A percentile compares a stretch with the other conserved stretches of the same genome.
phyloP scores from a whole-genome alignment of 805 yeast species.

The Kregervanrija delftensis region DNA sequence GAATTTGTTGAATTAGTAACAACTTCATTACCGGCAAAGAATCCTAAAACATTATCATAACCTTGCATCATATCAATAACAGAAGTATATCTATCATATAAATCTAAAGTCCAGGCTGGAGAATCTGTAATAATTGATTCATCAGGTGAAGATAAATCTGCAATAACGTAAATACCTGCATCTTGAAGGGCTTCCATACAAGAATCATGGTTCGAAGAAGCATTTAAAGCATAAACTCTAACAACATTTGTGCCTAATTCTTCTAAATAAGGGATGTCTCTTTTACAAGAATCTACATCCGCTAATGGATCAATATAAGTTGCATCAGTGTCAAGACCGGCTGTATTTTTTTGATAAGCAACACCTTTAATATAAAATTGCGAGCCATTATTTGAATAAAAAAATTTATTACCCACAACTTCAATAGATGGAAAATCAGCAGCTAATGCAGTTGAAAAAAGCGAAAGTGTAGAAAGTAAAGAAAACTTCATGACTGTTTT shows the following conservation, averaged over 20 bases:
- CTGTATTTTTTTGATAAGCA: conserved; percentile 74
- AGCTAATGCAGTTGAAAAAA: conserved; percentile 14
- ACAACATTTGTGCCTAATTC: conserved; percentile 69
- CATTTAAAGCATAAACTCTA: conserved; percentile 82
- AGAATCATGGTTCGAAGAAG: conserved; percentile 59
- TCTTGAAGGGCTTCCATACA: conserved; percentile 72
- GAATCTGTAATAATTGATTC: conserved; percentile 66
- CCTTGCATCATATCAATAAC: conserved; percentile 76
- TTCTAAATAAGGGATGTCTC: conserved; percentile 76
- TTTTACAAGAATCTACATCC: conserved; percentile 57
- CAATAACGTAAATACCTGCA: conserved; percentile 86
- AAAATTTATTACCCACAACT: conserved; percentile 69
- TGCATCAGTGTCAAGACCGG: conserved; percentile 28
- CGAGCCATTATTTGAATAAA: conserved; percentile 60
- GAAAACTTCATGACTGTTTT: conserved; percentile 2
- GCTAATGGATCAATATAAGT: conserved; percentile 70
- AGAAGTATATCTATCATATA: conserved; percentile 68
- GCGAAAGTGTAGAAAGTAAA: conserved; percentile 9
- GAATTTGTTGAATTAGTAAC: conserved; percentile 79
- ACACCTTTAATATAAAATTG: conserved; percentile 86
- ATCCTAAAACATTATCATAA: conserved; percentile 81
- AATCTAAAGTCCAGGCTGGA: conserved; percentile 71
- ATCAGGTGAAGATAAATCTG: conserved; percentile 86
- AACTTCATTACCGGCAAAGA: conserved; percentile 97
- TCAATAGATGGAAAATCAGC: conserved; percentile 44